phyloP scores from a whole-genome alignment of 2,329 filamentous ascomycete species.

The Lasiodiplodia hormozganensis region DNA sequence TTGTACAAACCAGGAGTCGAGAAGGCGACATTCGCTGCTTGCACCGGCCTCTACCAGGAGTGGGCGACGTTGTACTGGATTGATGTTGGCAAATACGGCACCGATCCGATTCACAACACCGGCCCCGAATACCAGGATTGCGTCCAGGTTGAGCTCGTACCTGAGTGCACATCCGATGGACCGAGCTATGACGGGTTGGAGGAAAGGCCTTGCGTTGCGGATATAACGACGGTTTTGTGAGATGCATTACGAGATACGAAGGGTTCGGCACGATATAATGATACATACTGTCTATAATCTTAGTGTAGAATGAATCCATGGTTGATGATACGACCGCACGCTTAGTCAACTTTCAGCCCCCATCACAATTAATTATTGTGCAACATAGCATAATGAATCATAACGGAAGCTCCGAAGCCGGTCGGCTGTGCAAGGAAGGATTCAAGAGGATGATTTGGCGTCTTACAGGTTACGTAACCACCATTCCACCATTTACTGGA shows the following conservation, averaged over 20 bases:
- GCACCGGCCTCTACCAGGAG: neutral
- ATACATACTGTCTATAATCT: no score
- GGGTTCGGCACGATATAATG: no score
- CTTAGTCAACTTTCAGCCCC: no score
- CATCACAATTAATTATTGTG: no score
- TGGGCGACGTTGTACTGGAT: neutral
- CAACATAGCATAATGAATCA: no score
- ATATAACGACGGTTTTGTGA: constrained; percentile 1
- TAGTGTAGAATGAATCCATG: no score
- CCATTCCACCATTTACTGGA: neutral
- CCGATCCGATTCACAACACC: neutral
- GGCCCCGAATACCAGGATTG: neutral
- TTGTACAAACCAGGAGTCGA: neutral
- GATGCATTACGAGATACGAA: neutral
- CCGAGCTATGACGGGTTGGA: neutral
- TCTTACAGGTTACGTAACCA: neutral
- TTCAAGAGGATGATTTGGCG: neutral
- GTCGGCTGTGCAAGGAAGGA: neutral
- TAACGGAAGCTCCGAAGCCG: no score
- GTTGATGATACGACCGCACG: no score
- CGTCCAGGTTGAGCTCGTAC: neutral
- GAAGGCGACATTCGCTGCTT: neutral
- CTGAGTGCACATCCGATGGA: neutral
- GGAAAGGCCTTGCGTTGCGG: neutral
- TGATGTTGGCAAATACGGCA: neutral